Evolutionary conservation across 805 yeast species (phyloP).

Genomic region (Candida quercuum): DNA sequence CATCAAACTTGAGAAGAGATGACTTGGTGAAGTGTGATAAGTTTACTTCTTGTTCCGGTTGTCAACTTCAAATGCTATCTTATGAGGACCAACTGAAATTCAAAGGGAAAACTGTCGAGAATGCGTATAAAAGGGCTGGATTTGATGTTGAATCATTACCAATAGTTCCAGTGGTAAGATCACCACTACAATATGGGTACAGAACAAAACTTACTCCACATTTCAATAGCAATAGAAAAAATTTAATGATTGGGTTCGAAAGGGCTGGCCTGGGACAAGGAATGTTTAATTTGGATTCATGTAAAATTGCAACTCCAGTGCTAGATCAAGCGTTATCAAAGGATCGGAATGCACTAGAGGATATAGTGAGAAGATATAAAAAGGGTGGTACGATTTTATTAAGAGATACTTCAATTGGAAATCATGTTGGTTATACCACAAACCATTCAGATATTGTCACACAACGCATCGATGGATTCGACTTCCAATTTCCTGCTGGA

Average conservation of each 20-base stretch:
- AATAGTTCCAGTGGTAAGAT: conserved; percentile 62
- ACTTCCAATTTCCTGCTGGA: conserved; percentile 88
- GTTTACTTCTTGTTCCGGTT: conserved; percentile 88
- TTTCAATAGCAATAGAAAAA: conserved; percentile 61
- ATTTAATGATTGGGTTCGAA: conserved; percentile 72
- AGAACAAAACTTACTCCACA: conserved; percentile 95
- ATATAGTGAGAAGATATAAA: conserved; percentile 38
- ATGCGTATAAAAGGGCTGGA: conserved; percentile 76
- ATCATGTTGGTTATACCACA: conserved; percentile 55
- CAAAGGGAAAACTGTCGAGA: conserved; percentile 66
- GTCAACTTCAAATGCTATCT: conserved; percentile 79
- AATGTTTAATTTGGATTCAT: conserved; percentile 83
- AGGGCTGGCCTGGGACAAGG: conserved; percentile 42
- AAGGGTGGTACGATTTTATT: conserved; percentile 86
- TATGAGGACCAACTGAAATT: conserved; percentile 67
- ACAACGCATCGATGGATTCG: conserved; percentile 63
- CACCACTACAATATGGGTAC: conserved; percentile 72
- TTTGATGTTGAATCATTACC: conserved; percentile 38
- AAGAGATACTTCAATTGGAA: conserved; percentile 61
- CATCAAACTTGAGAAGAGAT: conserved; percentile 44
- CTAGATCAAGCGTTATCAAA: conserved; percentile 64
- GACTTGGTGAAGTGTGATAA: conserved; percentile 58
- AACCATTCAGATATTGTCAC: conserved; percentile 69
- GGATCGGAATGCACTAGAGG: conserved; percentile 54
- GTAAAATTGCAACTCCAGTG: conserved; percentile 81